Conservation (phyloP, 2,329 filamentous ascomycete species). For the Leptographium flavum region DNA sequence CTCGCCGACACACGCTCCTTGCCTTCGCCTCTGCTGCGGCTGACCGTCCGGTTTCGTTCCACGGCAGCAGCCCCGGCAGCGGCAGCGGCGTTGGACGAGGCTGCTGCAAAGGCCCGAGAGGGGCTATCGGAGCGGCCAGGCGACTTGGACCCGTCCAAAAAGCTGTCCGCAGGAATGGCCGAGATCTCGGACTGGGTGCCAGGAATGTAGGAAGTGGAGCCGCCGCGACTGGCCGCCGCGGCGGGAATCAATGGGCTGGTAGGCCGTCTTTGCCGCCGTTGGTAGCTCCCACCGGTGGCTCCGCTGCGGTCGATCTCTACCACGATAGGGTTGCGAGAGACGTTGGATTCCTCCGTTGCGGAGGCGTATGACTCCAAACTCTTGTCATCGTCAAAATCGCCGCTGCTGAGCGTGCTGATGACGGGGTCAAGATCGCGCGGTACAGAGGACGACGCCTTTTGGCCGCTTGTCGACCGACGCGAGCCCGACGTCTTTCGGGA, state of each 20-base stretch:
- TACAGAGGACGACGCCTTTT: conserved; percentile 24
- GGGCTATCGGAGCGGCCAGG: conserved; percentile 27
- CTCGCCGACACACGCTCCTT: conserved; percentile 24
- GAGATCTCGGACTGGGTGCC: conserved; percentile 74
- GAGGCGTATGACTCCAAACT: conserved; percentile 66
- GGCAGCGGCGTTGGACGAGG: conserved; percentile 23
- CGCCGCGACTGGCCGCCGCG: conserved; percentile 43
- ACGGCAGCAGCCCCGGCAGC: conserved; percentile 27
- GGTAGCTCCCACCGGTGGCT: conserved; percentile 13
- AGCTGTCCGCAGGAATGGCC: conserved; percentile 49
- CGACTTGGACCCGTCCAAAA: conserved; percentile 43
- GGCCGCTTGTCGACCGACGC: conserved; percentile 30
- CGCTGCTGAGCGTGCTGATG: conserved; percentile 8
- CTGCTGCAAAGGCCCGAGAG: conserved; percentile 23
- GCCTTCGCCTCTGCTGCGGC: conserved; percentile 20
- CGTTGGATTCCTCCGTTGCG: conserved; percentile 63
- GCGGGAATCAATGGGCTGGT: conserved; percentile 52
- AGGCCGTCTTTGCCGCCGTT: conserved; percentile 32
- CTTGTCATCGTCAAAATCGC: conserved; percentile 43
- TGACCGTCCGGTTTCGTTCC: conserved; percentile 20
- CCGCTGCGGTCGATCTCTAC: conserved; percentile 63
- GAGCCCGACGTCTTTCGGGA: conserved; percentile 46
- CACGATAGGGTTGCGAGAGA: conserved; percentile 66
- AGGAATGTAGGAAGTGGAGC: conserved; percentile 43
- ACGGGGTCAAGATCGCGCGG: conserved; percentile 19